Percentiles rank a stretch among this genome's conserved stretches.
Evolutionary conservation across 1,284 basidiomycete species (phyloP).

Genomic region (Xerocomus tenax): DNA sequence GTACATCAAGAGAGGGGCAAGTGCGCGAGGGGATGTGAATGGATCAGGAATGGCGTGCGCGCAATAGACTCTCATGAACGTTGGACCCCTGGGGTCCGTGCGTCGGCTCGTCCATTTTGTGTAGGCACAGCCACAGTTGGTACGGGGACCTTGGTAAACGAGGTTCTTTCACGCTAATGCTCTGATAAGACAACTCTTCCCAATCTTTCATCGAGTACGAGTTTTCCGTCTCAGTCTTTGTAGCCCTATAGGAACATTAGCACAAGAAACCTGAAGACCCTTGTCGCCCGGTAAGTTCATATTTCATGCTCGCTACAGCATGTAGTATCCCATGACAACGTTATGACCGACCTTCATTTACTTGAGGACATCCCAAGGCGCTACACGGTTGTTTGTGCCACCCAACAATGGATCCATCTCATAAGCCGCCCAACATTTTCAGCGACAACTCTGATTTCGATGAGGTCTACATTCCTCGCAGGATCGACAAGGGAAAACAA

Average conservation of each 20-base stretch:
- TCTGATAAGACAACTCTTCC: no score
- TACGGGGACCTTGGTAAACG: no score
- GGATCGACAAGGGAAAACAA: slow-evolving; percentile 21
- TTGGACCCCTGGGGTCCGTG: no score
- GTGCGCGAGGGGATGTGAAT: no score
- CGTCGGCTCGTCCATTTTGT: no score
- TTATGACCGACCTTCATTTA: slow-evolving; percentile 6
- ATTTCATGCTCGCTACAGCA: slow-evolving; percentile 3
- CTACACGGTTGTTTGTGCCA: background rate
- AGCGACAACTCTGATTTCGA: background rate
- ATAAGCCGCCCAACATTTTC: slow-evolving; percentile 18
- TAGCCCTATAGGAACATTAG: slow-evolving; percentile 5
- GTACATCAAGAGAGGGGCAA: background rate
- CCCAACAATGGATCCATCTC: slow-evolving; percentile 9
- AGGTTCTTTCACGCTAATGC: no score
- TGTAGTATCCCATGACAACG: background rate
- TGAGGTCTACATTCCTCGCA: slow-evolving; percentile 1
- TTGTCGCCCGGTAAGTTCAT: slow-evolving; percentile 8
- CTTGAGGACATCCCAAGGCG: slow-evolving; percentile 1
- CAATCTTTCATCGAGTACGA: slow-evolving; percentile 2
- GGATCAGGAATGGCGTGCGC: no score
- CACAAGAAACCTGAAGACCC: slow-evolving; percentile 9
- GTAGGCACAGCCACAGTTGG: no score
- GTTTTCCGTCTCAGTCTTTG: slow-evolving; percentile 1
- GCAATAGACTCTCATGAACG: no score